Evolutionary conservation across 169 alveolate genomes (phyloP), one percentile per base, ranked within the genome.

Genomic region (Perkinsus olseni): DNA sequence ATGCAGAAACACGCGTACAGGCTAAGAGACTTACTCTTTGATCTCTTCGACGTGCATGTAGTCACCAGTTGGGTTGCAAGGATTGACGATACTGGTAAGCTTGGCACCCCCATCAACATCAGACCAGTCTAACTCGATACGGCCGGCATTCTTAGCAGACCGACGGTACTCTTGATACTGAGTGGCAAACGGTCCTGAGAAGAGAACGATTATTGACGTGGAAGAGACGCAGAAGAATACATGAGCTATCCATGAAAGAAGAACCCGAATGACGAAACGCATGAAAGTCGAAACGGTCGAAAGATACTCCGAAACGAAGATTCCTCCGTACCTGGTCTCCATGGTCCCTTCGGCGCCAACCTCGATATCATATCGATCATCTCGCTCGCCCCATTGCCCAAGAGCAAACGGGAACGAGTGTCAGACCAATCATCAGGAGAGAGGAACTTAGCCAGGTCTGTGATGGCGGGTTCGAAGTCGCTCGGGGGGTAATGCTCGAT

Each of bases 351-450:
- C 21, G 38, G 40, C 0, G 93, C 38, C 20, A 39, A 38, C 6
- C 94, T 38, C 37, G 40, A 38, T 51, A 92, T 39, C 74, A 93
- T 20, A 92, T 93, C 95, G 20, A 93, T 93, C 24, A 93, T 91
- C 36, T 93, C 95, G 91, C 95, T 93, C 38, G 95, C 95, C 6
- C 95, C 95, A 92, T 93, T 93, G 48, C 95, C 95, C 38, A 93
- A 90, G 6, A 93, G 28, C 20, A 93, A 51, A 21, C 93, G 34
- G 28, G 45, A 17, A 20, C 74, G 48, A 37, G 92, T 38, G 31
- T 38, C 39, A 11, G 45, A 37, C 17, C 38, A 34, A 24, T 91
- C 50, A 38, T 92, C 74, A 38, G 39, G 82, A 37, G 20, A 45
- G 34, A 93, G 92, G 82, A 91, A 92, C n/a, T 50, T 51, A 1